These are phyloP conservation scores for Sugiyamaella valdiviana DNA, from an alignment of 805 yeast species.

Conservation along the genomic window DNA sequence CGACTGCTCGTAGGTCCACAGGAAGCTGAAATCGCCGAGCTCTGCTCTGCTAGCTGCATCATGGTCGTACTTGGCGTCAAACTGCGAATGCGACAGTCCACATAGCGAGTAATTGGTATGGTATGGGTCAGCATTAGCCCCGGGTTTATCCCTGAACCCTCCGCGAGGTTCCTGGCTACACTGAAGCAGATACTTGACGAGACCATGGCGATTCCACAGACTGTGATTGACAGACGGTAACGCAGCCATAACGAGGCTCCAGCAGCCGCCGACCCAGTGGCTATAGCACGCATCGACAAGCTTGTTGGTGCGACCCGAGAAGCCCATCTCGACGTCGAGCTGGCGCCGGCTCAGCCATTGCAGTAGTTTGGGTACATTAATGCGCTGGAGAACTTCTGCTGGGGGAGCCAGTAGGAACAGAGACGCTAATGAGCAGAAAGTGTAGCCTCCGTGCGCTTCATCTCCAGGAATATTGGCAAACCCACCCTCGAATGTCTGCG, in stretches of 20 bases:
- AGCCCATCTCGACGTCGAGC: constrained; percentile 70
- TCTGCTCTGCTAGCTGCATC: constrained; percentile 8
- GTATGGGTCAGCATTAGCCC: constrained; percentile 71
- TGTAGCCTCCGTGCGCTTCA: constrained; percentile 97
- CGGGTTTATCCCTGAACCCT: constrained; percentile 88
- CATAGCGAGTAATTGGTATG: constrained; percentile 81
- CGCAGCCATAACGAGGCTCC: constrained; percentile 56
- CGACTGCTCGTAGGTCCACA: constrained; percentile 25
- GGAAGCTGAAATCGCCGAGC: constrained; percentile 27
- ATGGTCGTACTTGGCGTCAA: constrained; percentile 31
- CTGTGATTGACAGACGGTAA: constrained; percentile 29
- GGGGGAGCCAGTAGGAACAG: constrained; percentile 43
- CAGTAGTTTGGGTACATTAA: constrained; percentile 46
- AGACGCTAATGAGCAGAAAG: constrained; percentile 80
- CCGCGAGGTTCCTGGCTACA: constrained; percentile 70
- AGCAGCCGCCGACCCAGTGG: constrained; percentile 87
- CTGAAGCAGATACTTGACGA: constrained; percentile 57
- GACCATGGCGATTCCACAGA: constrained; percentile 47
- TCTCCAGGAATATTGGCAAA: constrained; percentile 75
- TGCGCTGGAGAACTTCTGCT: constrained; percentile 30
- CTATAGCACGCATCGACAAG: constrained; percentile 94
- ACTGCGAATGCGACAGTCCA: constrained; percentile 63
- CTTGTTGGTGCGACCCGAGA: constrained; percentile 85
- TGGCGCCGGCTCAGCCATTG: constrained; percentile 72
- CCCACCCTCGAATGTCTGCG: constrained; percentile 96